A percentile compares a stretch with the other conserved stretches of the same genome.
phyloP scores from a whole-genome alignment of 164 flowering plant species.

The Houttuynia cordata region DNA sequence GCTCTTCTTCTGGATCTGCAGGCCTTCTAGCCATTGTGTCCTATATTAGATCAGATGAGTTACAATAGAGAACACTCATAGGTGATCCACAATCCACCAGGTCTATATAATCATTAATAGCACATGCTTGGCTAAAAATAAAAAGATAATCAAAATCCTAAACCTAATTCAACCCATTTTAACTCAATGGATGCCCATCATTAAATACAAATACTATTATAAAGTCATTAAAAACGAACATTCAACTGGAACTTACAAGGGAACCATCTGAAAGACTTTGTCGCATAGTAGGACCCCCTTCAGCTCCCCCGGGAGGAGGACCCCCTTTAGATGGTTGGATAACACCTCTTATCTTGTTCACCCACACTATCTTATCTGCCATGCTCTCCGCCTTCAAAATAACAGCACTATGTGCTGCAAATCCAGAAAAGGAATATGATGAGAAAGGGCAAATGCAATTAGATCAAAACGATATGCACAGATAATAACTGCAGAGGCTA shows the following conservation, averaged over 20 bases:
- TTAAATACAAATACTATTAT: too few relatives aligned
- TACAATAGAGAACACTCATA: not conserved
- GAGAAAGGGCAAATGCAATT: not conserved
- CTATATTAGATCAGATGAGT: constrained; percentile 20
- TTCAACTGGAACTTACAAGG: constrained; percentile 40
- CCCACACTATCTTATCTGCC: constrained; percentile 83
- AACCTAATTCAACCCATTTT: too few relatives aligned
- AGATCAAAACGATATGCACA: not conserved
- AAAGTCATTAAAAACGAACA: too few relatives aligned
- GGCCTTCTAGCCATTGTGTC: constrained; percentile 95
- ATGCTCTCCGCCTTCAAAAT: constrained; percentile 82
- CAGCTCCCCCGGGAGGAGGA: constrained; percentile 36
- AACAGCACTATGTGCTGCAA: constrained; percentile 87
- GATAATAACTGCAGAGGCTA: not conserved
- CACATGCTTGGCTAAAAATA: too few relatives aligned
- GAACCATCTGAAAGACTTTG: constrained; percentile 97
- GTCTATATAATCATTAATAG: too few relatives aligned
- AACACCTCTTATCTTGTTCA: constrained; percentile 57
- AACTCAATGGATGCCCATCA: too few relatives aligned
- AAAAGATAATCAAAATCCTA: too few relatives aligned
- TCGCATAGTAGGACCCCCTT: constrained; percentile 46
- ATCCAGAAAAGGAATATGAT: constrained; percentile 1
- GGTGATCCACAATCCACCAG: too few relatives aligned
- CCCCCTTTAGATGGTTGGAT: constrained; percentile 51
- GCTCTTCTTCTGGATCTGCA: constrained; percentile 99